Evolutionary conservation across 1,139 yeast species (phyloP), one percentile per base, ranked within the genome.

Genomic region (Wickerhamiella infanticola): DNA sequence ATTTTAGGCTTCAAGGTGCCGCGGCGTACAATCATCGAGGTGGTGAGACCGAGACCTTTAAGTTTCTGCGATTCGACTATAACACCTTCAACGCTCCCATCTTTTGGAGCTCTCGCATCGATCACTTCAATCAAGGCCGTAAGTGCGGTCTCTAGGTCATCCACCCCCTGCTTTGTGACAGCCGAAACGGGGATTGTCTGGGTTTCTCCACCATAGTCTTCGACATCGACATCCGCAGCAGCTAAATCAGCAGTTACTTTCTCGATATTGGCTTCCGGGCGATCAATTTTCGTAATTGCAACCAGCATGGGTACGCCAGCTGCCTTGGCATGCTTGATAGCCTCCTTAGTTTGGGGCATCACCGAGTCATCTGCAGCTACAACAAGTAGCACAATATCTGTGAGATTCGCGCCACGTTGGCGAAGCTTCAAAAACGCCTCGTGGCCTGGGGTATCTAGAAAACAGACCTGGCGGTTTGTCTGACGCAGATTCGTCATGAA

Each of bases 351-450:
- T 60, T 90, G 99, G 0, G 98, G 97, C 94, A 82, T 90, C 25
- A 93, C 94, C 0, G 95, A 83, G 63, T 90, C 99, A 63, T 90
- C 97, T 1, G 95, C 95, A 1, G 98, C 96, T n/a, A 90, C 95
- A 7, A 90, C 97, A 49, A 90, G 69, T 43, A 90, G 75, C 37
- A 90, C 85, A 48, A 90, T 81, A 67, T 90, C 99, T 0, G 99
- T 90, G 42, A 88, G 77, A 55, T 78, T 79, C 0, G 98, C 97
- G 41, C 98, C 98, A 55, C 99, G 73, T 65, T 90, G 94, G 54
- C 99, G 75, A 95, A 90, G 88, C 56, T 86, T 86, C 53, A 90
- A 69, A 59, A 90, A 90, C 0, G 97, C 98, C 11, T 96, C 94
- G 64, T 90, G 99, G 0, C 99, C 99, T 0, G 99, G 99, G 0